phyloP scores from a whole-genome alignment of 106 monocot species.

The Iris macrosiphon region DNA sequence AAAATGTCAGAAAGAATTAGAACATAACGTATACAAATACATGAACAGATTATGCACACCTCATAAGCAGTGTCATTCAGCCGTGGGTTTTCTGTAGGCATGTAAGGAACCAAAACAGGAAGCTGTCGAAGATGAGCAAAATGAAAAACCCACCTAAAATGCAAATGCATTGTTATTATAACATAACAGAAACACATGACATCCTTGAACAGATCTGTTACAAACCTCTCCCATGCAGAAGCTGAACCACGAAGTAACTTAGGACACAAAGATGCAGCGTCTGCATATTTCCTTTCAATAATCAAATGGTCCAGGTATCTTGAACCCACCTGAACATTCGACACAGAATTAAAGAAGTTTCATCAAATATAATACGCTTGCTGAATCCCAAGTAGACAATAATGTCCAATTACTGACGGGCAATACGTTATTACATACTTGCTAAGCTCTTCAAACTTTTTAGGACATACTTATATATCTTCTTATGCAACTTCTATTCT shows the following conservation, averaged over 20 bases:
- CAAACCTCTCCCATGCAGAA: conserved; percentile 91
- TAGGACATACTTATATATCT: no score
- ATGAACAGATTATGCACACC: conserved; percentile 24
- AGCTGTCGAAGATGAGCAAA: conserved; percentile 97
- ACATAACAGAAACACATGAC: conserved; percentile 4
- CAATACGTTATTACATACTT: no score
- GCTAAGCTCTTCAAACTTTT: no score
- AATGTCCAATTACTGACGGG: no score
- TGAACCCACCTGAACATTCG: conserved; percentile 70
- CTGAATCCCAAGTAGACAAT: no score
- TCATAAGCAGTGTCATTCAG: conserved; percentile 93
- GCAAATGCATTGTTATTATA: conserved; percentile 7
- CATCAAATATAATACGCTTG: not conserved
- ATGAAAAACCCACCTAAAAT: conserved; percentile 90
- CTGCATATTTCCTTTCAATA: conserved; percentile 89
- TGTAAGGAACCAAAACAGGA: conserved; percentile 91
- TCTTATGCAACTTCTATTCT: no score
- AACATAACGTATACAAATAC: not conserved
- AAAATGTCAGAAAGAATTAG: not conserved
- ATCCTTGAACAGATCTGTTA: not conserved
- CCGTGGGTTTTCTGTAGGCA: conserved; percentile 84
- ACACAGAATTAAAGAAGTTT: not conserved
- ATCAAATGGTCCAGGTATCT: conserved; percentile 97
- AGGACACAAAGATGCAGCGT: conserved; percentile 92
- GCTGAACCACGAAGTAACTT: conserved; percentile 89